Conservation (phyloP, 257 asterid genomes). For the Anisodus acutangulus region DNA sequence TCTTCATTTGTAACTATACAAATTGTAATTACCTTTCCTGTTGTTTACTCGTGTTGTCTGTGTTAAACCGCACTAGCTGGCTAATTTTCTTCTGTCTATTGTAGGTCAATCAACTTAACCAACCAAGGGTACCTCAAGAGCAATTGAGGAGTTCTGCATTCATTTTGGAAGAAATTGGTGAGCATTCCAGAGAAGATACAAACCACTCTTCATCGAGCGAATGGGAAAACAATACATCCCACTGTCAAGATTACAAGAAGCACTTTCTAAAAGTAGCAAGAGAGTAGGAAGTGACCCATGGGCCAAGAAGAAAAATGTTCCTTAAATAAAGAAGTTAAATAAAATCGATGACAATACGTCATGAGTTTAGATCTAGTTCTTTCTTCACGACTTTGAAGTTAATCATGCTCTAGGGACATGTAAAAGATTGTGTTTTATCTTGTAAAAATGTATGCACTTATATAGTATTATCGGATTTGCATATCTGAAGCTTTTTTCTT, state of each 20-base stretch:
- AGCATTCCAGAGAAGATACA: background rate
- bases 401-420: background rate
- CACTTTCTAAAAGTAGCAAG: too few species aligned
- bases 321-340: too few species aligned
- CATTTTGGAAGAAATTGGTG: background rate
- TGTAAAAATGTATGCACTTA: background rate
- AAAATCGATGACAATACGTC: too few species aligned
- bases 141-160: background rate
- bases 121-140: background rate
- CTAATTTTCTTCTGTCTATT: background rate
- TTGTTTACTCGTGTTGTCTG: background rate
- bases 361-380: background rate
- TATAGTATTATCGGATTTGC: too few species aligned
- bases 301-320: background rate
- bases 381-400: background rate
- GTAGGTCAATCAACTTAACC: background rate
- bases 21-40: background rate
- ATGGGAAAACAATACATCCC: background rate
- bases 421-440: background rate
- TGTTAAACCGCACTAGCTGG: background rate
- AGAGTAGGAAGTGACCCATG: background rate
- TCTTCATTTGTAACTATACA: background rate
- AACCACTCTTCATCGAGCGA: background rate
- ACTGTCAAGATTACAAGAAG: background rate
- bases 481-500: too few species aligned